Evolutionary conservation across 2,329 filamentous ascomycete genomes (phyloP).

Genomic region (Aureobasidium sp.): DNA sequence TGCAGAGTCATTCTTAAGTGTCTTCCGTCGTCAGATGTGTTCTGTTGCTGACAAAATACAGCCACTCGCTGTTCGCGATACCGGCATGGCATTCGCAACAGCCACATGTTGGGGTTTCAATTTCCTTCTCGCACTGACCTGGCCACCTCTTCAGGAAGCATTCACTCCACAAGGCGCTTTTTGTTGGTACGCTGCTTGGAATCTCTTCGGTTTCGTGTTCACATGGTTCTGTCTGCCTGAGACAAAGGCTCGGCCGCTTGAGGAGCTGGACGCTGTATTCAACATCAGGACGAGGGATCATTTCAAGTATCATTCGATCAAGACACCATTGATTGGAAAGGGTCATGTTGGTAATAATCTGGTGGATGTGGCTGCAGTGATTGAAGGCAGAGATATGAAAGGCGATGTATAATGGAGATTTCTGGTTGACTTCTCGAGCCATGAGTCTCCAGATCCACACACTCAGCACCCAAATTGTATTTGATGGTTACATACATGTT

Average conservation of each 20-base stretch:
- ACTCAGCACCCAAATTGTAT: too few species aligned
- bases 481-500: too few species aligned
- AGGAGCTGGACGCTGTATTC: constrained; percentile 37
- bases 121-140: constrained; percentile 41
- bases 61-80: constrained; percentile 39
- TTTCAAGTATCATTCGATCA: constrained; percentile 1
- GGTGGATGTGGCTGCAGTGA: background rate
- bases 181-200: constrained; percentile 52
- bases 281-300: constrained; percentile 15
- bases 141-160: constrained; percentile 41
- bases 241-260: constrained; percentile 40
- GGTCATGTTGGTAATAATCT: constrained; percentile 1
- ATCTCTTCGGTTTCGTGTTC: constrained; percentile 45
- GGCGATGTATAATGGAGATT: background rate
- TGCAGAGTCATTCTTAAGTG: constrained; percentile 31
- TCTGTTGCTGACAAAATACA: constrained; percentile 21
- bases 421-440: too few species aligned
- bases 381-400: constrained; percentile 8
- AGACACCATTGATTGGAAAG: constrained; percentile 2
- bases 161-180: constrained; percentile 47
- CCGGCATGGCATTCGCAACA: constrained; percentile 40
- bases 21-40: constrained; percentile 22
- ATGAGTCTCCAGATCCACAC: too few species aligned
- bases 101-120: constrained; percentile 45
- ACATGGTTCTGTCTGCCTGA: constrained; percentile 39